A percentile compares a stretch with the other conserved stretches of the same genome.
These are phyloP conservation scores for Ceriops tagal DNA, from an alignment of 345 rosid genomes.

Conservation along the genomic window DNA sequence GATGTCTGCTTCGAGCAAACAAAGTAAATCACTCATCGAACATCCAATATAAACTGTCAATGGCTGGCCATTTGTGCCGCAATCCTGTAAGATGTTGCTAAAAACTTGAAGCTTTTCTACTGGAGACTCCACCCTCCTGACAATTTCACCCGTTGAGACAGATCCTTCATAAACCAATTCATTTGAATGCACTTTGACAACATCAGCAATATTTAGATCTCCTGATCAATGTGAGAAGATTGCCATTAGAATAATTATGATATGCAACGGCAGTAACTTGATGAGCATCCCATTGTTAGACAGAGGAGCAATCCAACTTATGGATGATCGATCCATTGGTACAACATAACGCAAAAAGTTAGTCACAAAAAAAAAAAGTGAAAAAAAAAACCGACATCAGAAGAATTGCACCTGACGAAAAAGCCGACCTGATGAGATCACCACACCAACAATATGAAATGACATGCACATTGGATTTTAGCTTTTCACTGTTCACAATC, in stretches of 20 bases:
- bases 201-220: not conserved
- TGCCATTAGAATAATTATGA: not conserved
- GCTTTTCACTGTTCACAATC: conserved; percentile 5
- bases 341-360: not conserved
- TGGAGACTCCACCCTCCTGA: conserved; percentile 10
- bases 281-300: too few relatives aligned
- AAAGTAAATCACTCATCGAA: conserved; percentile 17
- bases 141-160: conserved; percentile 15
- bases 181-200: conserved; percentile 18
- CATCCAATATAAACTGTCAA: conserved; percentile 15
- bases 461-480: conserved; percentile 11
- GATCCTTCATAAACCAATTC: conserved; percentile 10
- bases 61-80: not conserved
- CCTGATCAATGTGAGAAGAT: not conserved
- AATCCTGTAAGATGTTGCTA: not conserved
- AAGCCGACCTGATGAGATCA: conserved; percentile 20
- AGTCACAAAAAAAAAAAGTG: too few relatives aligned
- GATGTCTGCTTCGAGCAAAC: conserved; percentile 20
- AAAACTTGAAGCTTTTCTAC: conserved; percentile 10
- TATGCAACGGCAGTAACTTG: not conserved
- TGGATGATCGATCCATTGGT: too few relatives aligned
- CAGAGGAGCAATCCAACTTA: too few relatives aligned
- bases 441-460: conserved; percentile 20
- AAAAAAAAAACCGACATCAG: not conserved
- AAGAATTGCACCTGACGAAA: conserved; percentile 15